Evolutionary conservation across 179 eudicot species (phyloP), one percentile per base, ranked within the genome.

Genomic region (Patellifolia procumbens): DNA sequence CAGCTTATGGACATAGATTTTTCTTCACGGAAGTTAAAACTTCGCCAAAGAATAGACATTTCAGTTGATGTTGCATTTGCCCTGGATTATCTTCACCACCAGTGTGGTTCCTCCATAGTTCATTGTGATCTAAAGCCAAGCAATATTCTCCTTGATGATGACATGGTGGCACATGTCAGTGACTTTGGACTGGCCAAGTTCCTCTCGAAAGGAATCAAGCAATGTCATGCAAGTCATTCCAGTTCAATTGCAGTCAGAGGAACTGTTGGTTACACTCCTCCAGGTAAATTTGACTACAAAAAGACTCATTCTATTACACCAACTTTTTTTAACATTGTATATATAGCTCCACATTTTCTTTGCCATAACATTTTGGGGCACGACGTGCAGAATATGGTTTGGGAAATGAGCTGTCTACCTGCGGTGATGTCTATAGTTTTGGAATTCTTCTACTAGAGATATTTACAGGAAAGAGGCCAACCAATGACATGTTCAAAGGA

Each of bases 121-220:
- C 80, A 84, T 29, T 81, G 84, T 45, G 86, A 84, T 37, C 74
- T 84, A 22, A 81, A 84, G 64, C 84, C 86, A 17, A 81, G 80
- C 61, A 81, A 84, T 65, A 76, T 84, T 16, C 77, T 84, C 22
- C 68, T 84, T 4, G 80, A 84, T 46, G 70, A 68, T n/a, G 77
- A 67, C 26, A 81, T 81, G 84, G 77, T 76, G 16, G 87, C 87
- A 22, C 80, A 74, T 55, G 72, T 81, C 20, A 72, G 80, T 12
- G 86, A 84, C 59, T 80, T 84, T 52, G 86, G 86, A 5, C 24
- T 84, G 16, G 77, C 82, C 7, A 77, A 80, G 48, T 53, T 80
- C n/a, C 77, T 80, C 16, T 10, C 58, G 7, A 19, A 51, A 7
- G 78, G 65, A 45, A 48, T 28, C 35, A 49, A 0, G 7, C 46